Percentiles rank a stretch among this genome's conserved stretches.
Evolutionary conservation across 192 early-diverging fungal species (phyloP).

Genomic region (Physocladia obscura): DNA sequence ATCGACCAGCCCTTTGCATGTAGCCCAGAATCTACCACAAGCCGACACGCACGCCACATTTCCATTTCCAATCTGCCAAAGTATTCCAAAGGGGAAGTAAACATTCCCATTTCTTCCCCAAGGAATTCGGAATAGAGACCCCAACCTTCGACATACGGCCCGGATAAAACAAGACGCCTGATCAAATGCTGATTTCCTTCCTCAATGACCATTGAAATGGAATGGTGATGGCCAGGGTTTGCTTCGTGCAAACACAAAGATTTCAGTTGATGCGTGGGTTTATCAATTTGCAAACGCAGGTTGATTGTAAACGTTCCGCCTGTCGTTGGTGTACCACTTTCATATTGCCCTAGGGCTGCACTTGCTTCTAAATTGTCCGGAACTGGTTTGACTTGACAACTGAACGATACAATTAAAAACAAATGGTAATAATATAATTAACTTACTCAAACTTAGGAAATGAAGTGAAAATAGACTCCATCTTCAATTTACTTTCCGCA

Average conservation of each 20-base stretch:
- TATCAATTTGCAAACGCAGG: conserved; percentile 8
- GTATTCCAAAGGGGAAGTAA: background rate
- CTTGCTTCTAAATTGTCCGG: conserved; percentile 6
- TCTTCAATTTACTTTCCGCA: background rate
- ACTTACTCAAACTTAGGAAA: conserved; percentile 16
- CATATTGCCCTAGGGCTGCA: conserved; percentile 12
- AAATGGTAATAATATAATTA: background rate
- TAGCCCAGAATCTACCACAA: conserved; percentile 39
- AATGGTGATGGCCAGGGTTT: conserved; percentile 43
- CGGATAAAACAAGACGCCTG: conserved; percentile 10
- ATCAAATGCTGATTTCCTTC: conserved; percentile 15
- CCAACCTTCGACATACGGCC: conserved; percentile 33
- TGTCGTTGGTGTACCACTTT: conserved; percentile 13
- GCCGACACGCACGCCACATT: conserved; percentile 33
- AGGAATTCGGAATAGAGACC: conserved; percentile 39
- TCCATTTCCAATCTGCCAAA: conserved; percentile 39
- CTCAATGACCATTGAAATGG: conserved; percentile 20
- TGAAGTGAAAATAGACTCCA: conserved; percentile 5
- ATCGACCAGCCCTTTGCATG: conserved; percentile 34
- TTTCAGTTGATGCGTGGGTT: background rate
- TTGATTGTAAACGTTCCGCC: conserved; percentile 19
- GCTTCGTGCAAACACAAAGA: conserved; percentile 32
- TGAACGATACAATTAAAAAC: background rate
- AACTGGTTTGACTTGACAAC: conserved; percentile 25
- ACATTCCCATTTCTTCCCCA: conserved; percentile 20